These are phyloP conservation scores for Nigrospora sphaerica DNA, from an alignment of 2,329 filamentous ascomycete species.

Conservation along the genomic window DNA sequence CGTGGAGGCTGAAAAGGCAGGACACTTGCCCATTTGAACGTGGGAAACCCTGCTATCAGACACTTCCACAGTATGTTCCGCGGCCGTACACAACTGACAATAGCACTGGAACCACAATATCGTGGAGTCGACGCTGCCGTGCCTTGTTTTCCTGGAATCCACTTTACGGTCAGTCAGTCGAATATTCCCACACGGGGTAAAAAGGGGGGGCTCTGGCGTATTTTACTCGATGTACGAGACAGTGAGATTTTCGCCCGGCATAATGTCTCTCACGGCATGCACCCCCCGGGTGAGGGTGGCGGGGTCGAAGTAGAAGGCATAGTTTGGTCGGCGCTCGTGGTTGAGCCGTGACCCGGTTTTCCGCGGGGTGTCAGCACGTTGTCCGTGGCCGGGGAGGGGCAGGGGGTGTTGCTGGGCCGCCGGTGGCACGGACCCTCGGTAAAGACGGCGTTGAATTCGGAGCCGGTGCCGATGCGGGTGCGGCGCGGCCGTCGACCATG, in stretches of 20 bases:
- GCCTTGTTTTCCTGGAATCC: slow-evolving; percentile 21
- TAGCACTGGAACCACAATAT: slow-evolving; percentile 31
- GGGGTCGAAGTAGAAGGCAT: slow-evolving; percentile 28
- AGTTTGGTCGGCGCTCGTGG: slow-evolving; percentile 34
- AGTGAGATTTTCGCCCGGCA: slow-evolving; percentile 31
- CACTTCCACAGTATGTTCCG: slow-evolving; percentile 14
- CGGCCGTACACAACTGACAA: slow-evolving; percentile 26
- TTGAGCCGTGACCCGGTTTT: slow-evolving; percentile 28
- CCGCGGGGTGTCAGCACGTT: no score
- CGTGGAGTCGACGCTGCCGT: slow-evolving; percentile 20
- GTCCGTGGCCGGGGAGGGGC: not conserved
- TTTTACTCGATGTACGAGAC: slow-evolving; percentile 30
- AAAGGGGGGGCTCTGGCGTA: not conserved
- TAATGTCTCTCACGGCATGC: slow-evolving; percentile 27
- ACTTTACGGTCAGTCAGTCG: slow-evolving; percentile 13
- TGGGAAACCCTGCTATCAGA: slow-evolving; percentile 26
- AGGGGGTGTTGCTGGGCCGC: not conserved
- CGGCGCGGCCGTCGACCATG: slow-evolving; percentile 22
- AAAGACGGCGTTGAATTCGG: slow-evolving; percentile 22
- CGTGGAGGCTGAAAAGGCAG: no score
- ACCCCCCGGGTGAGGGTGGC: slow-evolving; percentile 27
- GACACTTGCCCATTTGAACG: slow-evolving; percentile 12
- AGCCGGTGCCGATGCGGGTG: slow-evolving; percentile 11
- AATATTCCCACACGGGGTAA: not conserved
- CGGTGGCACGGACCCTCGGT: slow-evolving; percentile 16